Evolutionary conservation across 2,329 filamentous ascomycete genomes (phyloP), one percentile per base, ranked within the genome.

Genomic region (Phialocephala sp.): DNA sequence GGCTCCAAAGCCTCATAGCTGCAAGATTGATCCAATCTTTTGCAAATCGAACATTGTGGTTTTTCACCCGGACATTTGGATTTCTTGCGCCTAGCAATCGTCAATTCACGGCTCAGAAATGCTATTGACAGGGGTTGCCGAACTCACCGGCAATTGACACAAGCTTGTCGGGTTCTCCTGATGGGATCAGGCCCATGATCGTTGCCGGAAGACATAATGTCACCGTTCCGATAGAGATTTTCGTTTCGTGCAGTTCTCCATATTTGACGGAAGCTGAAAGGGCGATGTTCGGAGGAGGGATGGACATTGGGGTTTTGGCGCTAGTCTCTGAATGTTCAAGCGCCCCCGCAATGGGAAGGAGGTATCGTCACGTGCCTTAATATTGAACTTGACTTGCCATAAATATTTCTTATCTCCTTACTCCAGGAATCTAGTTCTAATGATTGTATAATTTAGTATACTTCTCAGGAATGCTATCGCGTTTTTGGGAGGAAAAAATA

Each of bases 11-110:
- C 35, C 37, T 67, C 64, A 56, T 69, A 69, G 8, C 56, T 45
- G 43, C 68, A 69, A 4, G 6, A 37, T 50, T 69, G 68, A 9
- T 63, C 63, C 14, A 69, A 37, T 6, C 66, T 27, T 20, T 39
- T 64, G 37, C 68, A 69, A 24, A 62, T 69, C 0, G 66, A 68
- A 22, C 68, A 69, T 15, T 65, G 60, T 32, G 68, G 68, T 32
- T 65, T 66, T 37, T 69, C 68, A 12, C 68, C 68, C 18, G 66
- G 66, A 45, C 68, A 69, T 65, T 66, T 67, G 8, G 68, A 69
- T 32, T 69, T 69, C 59, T 69, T 69, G 22, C 68, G 68, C 27
- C 68, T 69, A 41, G 55, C 20, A 35, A 15, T 35, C 36, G 11
- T 58, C 50, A 54, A 24, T 27, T 11, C n/a, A 9, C 8, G 5